Conservation (phyloP, 176 grass and related monocot species). For the Saccharum officinarum region DNA sequence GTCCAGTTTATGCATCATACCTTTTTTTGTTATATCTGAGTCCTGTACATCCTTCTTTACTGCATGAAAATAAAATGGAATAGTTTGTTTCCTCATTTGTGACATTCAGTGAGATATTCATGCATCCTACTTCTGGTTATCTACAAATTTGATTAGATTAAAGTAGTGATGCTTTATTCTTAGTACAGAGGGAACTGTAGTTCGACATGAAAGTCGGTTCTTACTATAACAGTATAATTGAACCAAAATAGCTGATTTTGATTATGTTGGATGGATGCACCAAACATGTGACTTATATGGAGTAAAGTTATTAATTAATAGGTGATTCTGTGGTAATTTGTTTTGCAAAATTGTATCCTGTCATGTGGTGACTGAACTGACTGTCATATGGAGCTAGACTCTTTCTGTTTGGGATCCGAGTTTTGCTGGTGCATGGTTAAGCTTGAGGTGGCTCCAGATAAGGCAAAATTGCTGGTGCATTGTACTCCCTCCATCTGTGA, state of each 20-base stretch:
- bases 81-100: background rate
- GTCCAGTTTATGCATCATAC: background rate
- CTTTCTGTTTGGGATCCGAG: background rate
- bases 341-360: background rate
- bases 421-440: background rate
- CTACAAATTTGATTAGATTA: conserved; percentile 18
- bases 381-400: background rate
- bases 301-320: background rate
- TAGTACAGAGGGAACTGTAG: background rate
- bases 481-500: background rate
- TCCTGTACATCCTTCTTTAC: background rate
- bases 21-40: background rate
- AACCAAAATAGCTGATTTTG: conserved; percentile 13
- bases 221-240: background rate
- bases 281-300: background rate
- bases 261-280: background rate
- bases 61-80: background rate
- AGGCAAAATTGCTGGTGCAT: background rate
- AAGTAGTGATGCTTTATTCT: background rate
- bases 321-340: background rate
- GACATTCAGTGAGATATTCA: background rate
- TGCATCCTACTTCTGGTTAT: background rate
- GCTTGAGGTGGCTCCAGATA: background rate
- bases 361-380: background rate
- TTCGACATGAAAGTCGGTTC: background rate